Evolutionary conservation across 345 rosid species (phyloP).

Genomic region (Syzygium jambos): DNA sequence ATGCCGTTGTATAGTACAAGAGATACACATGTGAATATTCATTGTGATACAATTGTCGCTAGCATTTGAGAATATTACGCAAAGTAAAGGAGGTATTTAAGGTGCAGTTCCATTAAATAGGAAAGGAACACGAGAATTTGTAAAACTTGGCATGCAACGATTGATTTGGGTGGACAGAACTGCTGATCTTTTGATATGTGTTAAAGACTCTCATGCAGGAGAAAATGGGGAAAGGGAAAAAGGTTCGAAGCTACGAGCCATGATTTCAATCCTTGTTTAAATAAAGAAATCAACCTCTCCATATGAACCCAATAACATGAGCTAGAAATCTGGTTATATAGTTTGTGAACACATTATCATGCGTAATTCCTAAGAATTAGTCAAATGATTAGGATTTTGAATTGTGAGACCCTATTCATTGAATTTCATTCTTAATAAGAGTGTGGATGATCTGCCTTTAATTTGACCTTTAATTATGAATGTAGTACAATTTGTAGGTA

Average conservation of each 20-base stretch:
- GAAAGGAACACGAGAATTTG: not conserved
- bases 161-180: not conserved
- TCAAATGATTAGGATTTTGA: not conserved
- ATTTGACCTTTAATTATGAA: not conserved
- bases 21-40: not conserved
- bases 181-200: not conserved
- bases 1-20: not conserved
- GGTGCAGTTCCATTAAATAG: not conserved
- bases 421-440: not conserved
- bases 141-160: not conserved
- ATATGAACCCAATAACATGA: conserved; percentile 10
- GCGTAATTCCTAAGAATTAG: not conserved
- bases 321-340: not conserved
- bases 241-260: not conserved
- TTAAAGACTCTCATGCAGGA: not conserved
- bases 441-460: not conserved
- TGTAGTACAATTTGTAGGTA: not conserved
- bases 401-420: not conserved
- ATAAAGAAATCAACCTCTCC: not conserved
- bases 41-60: not conserved
- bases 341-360: not conserved
- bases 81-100: not conserved
- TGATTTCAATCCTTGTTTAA: not conserved
- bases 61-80: no score
- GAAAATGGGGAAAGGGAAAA: not conserved